phyloP scores from a whole-genome alignment of 1,284 basidiomycete genomes.

The Ustilago crameri region DNA sequence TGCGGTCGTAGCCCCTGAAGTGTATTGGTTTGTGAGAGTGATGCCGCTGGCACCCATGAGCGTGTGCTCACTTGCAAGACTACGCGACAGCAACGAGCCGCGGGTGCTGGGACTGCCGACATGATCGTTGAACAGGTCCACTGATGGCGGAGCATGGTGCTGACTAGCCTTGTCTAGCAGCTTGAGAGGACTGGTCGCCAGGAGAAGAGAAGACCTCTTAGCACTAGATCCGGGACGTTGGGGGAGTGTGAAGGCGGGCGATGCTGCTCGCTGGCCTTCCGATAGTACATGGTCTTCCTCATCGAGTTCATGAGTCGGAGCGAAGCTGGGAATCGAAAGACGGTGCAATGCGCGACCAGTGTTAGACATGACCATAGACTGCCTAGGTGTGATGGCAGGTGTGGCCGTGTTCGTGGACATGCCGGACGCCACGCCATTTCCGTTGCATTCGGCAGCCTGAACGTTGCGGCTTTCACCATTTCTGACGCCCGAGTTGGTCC shows the following conservation, averaged over 20 bases:
- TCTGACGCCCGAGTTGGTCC: slow-evolving; percentile 21
- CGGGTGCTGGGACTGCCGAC: slow-evolving; percentile 41
- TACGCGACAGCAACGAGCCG: slow-evolving; percentile 42
- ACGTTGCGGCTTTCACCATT: slow-evolving; percentile 9
- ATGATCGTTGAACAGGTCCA: slow-evolving; percentile 49
- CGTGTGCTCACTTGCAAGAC: slow-evolving; percentile 54
- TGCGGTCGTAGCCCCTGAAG: background rate
- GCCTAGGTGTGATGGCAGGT: slow-evolving; percentile 45
- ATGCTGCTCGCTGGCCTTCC: slow-evolving; percentile 11
- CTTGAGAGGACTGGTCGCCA: slow-evolving; percentile 47
- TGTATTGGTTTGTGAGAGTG: slow-evolving; percentile 36
- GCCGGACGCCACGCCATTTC: slow-evolving; percentile 18
- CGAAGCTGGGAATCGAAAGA: slow-evolving; percentile 37
- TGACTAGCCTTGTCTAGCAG: slow-evolving; percentile 50
- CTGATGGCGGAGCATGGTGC: slow-evolving; percentile 48
- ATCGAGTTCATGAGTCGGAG: slow-evolving; percentile 25
- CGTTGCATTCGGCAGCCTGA: background rate
- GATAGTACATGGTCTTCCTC: slow-evolving; percentile 9
- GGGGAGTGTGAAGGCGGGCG: slow-evolving; percentile 16
- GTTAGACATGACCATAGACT: slow-evolving; percentile 30
- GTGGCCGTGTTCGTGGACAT: slow-evolving; percentile 48
- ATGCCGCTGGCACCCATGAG: slow-evolving; percentile 52
- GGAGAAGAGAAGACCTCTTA: slow-evolving; percentile 26
- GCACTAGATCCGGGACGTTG: slow-evolving; percentile 17
- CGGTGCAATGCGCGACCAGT: slow-evolving; percentile 15